Evolutionary conservation across 2,329 filamentous ascomycete species (phyloP), one percentile per base, ranked within the genome.

Genomic region (Fusarium virguliforme): DNA sequence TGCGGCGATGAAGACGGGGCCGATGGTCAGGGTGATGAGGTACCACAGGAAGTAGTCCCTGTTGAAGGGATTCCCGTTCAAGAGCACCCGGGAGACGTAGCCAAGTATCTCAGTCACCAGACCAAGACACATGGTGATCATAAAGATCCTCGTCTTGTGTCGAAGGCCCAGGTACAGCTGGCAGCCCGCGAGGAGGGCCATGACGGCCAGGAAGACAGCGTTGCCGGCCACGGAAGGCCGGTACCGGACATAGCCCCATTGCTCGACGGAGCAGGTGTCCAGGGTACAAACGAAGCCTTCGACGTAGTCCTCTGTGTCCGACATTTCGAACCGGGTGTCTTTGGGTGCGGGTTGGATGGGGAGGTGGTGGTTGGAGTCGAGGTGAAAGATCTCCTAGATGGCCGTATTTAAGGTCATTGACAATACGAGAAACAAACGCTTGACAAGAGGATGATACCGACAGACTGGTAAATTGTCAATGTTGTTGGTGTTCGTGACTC

Each of bases 1-100:
- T 18, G 74, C 74, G 1, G 74, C 66, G 28, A 76, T 71, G 38
- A 75, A 75, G 40, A 71, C 74, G 2, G 74, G 74, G 2, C 72
- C 74, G 41, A 76, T 76, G 4, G 74, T 76, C 12, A 76, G 63
- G 24, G 67, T 70, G 28, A 72, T 65, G 2, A 72, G 65, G 18
- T 72, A 68, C 35, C 66, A 66, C 34, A 72, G 43, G 8, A 72
- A 72, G 43, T 71, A 69, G 34, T 70, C 51, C 26, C 68, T 48
- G 15, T 53, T 67, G 13, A 62, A 75, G 32, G 60, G 66, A 58
- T 70, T 74, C 30, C 68, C 60, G 13, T 69, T 67, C 60, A 75
- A 28, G 4, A 73, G 60, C 0, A 73, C 50, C 2, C 73, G 66
- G 4, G 68, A 62, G 37, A 73, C 34, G 60, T 76, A 76, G 0